Base-by-base conservation (phyloP, 2,329 filamentous ascomycete species). In the Beauveria varroae region DNA sequence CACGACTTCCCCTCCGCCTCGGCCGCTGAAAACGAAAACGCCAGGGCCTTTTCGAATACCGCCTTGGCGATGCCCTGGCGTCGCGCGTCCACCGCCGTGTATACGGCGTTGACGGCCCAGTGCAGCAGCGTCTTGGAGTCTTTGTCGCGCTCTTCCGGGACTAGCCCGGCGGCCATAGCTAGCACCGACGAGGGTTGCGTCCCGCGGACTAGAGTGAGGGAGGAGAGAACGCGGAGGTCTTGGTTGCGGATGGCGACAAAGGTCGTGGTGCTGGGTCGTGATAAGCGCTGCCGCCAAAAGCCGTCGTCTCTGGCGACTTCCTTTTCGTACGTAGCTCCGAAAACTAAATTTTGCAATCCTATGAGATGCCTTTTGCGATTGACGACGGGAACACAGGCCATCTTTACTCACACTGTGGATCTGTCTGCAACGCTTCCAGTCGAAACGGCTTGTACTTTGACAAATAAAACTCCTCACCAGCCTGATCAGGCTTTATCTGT, bases 401-500 rank as follows among this genome's bases (percentile, higher is more conserved):
- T 40, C 7, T 14, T 40, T 3, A 56, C 59, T 30, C 41, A 61
- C 59, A 61, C 20, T 55, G 22, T 12, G 59, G 51, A 43, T 61
- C 59, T 24, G 52, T 61, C 18, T 56, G 51, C 12, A 61, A 24
- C 18, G 59, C 59, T 16, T 51, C 16, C 9, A 61, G 52, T 18
- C 59, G 59, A 44, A 61, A 61, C 34, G 59, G 59, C 34, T 56
- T 61, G 44, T 61, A 61, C 22, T 43, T 44, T 18, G 43, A 14
- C 22, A 55, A 18, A 37, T 16, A 61, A n/a, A 61, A 56, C 24
- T 61, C 59, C 28, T 43, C 34, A 12, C 59, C 59, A 3, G 30
- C 59, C 34, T 50, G 30, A 5, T 44, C 47, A 7, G 59, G 22
- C 51, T 50, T n/a, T 9, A 61, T 61, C 43, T 61, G 28, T 34